Conservation (phyloP, 2,329 filamentous ascomycete genomes). For the Botrytis porri region DNA sequence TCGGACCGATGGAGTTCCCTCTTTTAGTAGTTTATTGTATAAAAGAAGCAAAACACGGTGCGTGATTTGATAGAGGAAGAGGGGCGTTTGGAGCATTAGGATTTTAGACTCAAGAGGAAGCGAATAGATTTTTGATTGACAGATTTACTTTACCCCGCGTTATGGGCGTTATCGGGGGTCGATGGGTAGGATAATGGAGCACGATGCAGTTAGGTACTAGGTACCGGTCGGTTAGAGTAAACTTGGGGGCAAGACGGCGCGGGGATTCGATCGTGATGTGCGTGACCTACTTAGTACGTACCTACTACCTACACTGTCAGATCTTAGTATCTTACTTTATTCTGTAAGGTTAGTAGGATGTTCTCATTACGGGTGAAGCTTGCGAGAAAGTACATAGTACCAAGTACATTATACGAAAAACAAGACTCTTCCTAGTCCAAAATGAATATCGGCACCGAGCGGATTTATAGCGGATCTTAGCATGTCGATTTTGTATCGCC, state of each 20-base stretch:
- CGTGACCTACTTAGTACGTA: neutral
- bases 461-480: neutral
- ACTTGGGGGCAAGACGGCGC: neutral
- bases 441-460: neutral
- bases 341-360: neutral
- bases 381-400: neutral
- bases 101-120: constrained; percentile 1
- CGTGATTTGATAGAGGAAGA: neutral
- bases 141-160: constrained; percentile 1
- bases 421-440: neutral
- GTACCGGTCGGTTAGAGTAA: neutral
- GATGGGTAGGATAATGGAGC: neutral
- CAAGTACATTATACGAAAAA: neutral
- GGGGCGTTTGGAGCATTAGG: neutral
- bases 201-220: neutral
- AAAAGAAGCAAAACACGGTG: neutral
- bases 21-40: neutral
- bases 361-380: neutral
- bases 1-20: constrained; percentile 1
- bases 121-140: neutral
- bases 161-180: neutral
- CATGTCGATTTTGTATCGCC: neutral
- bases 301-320: neutral
- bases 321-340: neutral
- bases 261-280: neutral